Evolutionary conservation across 2,329 filamentous ascomycete genomes (phyloP).

Genomic region (Sarocladiaceae sp.): DNA sequence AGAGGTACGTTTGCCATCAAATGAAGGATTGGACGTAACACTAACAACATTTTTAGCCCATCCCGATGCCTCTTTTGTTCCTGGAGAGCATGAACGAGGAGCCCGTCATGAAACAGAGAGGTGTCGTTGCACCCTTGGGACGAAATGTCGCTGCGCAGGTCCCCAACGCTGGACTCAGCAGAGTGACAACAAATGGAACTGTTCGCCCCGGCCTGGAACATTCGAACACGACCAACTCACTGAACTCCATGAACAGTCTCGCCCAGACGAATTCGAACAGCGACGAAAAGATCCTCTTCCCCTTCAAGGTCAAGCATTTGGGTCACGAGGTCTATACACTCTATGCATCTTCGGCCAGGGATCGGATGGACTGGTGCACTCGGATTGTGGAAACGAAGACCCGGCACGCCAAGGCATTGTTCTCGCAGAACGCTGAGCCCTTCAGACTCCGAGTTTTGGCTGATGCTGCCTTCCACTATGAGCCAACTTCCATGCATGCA

Average conservation of each 20-base stretch:
- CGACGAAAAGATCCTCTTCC: slow-evolving; percentile 80
- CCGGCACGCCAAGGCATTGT: slow-evolving; percentile 80
- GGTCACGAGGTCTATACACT: slow-evolving; percentile 91
- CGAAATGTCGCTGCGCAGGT: slow-evolving; percentile 55
- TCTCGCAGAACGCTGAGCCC: slow-evolving; percentile 90
- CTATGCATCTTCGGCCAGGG: slow-evolving; percentile 73
- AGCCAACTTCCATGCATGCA: slow-evolving; percentile 54
- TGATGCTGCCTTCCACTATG: slow-evolving; percentile 85
- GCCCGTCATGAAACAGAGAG: slow-evolving; percentile 78
- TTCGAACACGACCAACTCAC: slow-evolving; percentile 62
- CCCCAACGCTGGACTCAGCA: slow-evolving; percentile 55
- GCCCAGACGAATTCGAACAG: slow-evolving; percentile 52
- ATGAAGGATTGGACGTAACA: slow-evolving; percentile 10
- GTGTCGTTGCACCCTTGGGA: slow-evolving; percentile 59
- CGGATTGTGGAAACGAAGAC: slow-evolving; percentile 96
- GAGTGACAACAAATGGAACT: slow-evolving; percentile 46
- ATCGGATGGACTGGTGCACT: slow-evolving; percentile 82
- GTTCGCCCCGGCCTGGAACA: slow-evolving; percentile 62
- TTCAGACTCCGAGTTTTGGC: slow-evolving; percentile 90
- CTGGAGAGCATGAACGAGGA: slow-evolving; percentile 92
- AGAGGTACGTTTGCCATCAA: slow-evolving; percentile 48
- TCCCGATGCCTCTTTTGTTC: slow-evolving; percentile 93
- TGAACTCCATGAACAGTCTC: slow-evolving; percentile 43
- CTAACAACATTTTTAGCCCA: slow-evolving; percentile 51
- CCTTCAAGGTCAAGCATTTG: slow-evolving; percentile 93